Conservation (phyloP, 768 basidiomycete species). For the Leucogyrophana mollusca region DNA sequence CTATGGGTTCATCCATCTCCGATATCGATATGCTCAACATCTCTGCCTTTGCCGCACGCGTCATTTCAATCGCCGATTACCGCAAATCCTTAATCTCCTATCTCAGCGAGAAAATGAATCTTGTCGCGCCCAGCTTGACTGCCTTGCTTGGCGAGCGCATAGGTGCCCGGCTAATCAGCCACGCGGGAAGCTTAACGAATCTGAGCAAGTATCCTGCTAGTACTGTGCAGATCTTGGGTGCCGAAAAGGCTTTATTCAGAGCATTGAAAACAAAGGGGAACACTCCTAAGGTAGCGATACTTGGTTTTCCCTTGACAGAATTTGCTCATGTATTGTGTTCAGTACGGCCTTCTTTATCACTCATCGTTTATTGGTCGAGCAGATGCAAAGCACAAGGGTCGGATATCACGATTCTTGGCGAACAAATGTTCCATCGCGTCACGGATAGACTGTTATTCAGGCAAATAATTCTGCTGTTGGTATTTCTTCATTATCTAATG, state of each 20-base stretch:
- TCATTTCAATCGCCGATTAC: conserved; percentile 91
- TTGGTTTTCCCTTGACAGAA: conserved; percentile 1
- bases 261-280: conserved; percentile 99
- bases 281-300: conserved; percentile 78
- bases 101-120: conserved; percentile 95
- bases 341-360: conserved; percentile 98
- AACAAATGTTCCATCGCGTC: conserved; percentile 99
- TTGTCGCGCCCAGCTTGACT: conserved; percentile 90
- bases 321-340: conserved; percentile 6
- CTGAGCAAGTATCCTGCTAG: conserved; percentile 97
- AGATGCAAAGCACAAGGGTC: conserved; percentile 91
- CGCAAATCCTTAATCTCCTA: conserved; percentile 87
- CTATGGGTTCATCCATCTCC: conserved; percentile 90
- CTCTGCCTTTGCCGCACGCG: conserved; percentile 83
- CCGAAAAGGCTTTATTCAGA: conserved; percentile 96
- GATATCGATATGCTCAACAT: conserved; percentile 97
- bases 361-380: conserved; percentile 96
- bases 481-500: background rate
- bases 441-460: conserved; percentile 92
- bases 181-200: conserved; percentile 95
- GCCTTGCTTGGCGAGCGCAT: conserved; percentile 91
- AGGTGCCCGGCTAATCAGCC: conserved; percentile 89
- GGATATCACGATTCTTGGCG: conserved; percentile 97
- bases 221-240: conserved; percentile 96
- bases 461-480: conserved; percentile 37